These are phyloP conservation scores for Carex kokanica DNA, from an alignment of 176 grass and related monocot species.

Conservation along the genomic window DNA sequence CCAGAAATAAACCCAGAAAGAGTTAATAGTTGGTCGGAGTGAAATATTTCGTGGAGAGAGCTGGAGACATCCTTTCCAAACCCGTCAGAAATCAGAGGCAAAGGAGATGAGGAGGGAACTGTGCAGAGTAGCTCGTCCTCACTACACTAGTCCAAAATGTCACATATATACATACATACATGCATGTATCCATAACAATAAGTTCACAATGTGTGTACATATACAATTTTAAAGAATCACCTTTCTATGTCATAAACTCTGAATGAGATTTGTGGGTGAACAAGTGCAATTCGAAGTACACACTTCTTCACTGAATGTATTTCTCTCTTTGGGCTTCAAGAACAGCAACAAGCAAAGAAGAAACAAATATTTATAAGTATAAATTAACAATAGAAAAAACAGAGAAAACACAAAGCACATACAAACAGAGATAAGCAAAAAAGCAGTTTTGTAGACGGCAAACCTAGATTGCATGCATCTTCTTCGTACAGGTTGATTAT, in stretches of 20 bases:
- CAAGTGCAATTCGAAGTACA: slow-evolving; percentile 60
- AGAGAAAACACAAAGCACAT: neutral
- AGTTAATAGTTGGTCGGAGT: slow-evolving; percentile 51
- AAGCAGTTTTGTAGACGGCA: neutral
- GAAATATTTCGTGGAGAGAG: slow-evolving; percentile 63
- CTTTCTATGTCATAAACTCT: slow-evolving; percentile 77
- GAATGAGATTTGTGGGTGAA: slow-evolving; percentile 79
- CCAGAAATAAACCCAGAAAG: slow-evolving; percentile 88
- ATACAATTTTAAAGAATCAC: slow-evolving; percentile 33
- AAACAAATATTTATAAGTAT: slow-evolving; percentile 24
- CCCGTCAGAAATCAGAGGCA: slow-evolving; percentile 59
- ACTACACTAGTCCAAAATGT: slow-evolving; percentile 33
- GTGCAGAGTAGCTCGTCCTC: slow-evolving; percentile 70
- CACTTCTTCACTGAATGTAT: slow-evolving; percentile 79
- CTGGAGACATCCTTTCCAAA: slow-evolving; percentile 78
- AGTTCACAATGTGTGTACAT: neutral
- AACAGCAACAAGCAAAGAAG: slow-evolving; percentile 25
- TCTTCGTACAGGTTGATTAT: slow-evolving; percentile 89
- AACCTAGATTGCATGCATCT: slow-evolving; percentile 91
- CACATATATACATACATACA: neutral
- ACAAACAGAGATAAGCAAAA: neutral
- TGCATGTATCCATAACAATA: neutral
- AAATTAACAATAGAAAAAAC: neutral
- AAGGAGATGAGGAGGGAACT: slow-evolving; percentile 45
- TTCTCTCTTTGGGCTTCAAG: slow-evolving; percentile 68